These are phyloP conservation scores for Elaeagnus macrophylla DNA, from an alignment of 306 rosid genomes.

Conservation along the genomic window DNA sequence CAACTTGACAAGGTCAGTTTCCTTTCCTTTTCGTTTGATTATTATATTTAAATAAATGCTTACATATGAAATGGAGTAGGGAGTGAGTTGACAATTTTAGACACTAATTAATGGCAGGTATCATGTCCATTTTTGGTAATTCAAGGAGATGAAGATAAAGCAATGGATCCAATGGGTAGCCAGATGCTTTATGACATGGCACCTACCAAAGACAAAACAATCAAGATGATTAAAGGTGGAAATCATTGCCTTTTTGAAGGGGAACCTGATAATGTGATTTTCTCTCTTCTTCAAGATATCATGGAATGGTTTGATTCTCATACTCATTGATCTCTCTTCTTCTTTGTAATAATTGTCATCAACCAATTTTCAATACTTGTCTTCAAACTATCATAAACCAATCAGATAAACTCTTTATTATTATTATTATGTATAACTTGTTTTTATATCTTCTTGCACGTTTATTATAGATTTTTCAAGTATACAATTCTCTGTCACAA, in stretches of 20 bases:
- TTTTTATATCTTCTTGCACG: no score
- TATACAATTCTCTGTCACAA: no score
- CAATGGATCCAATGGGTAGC: conserved; percentile 70
- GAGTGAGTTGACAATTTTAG: no score
- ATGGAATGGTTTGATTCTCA: conserved; percentile 48
- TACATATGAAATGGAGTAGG: no score
- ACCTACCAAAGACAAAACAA: conserved; percentile 47
- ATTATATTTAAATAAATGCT: background rate
- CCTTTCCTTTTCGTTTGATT: background rate
- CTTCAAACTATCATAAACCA: no score
- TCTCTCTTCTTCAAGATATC: conserved; percentile 43
- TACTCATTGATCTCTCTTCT: no score
- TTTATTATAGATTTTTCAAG: no score
- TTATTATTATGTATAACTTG: no score
- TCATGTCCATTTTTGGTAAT: conserved; percentile 59
- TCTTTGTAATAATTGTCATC: no score
- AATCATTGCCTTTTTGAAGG: conserved; percentile 71
- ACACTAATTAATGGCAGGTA: conserved; percentile 31
- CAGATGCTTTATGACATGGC: conserved; percentile 57
- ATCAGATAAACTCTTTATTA: no score
- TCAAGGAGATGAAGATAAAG: conserved; percentile 70
- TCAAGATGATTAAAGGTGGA: conserved; percentile 49
- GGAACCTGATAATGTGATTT: conserved; percentile 57
- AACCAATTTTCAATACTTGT: no score
- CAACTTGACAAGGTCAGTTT: conserved; percentile 46